phyloP scores from a whole-genome alignment of 768 basidiomycete genomes.

The Mycena galopus region DNA sequence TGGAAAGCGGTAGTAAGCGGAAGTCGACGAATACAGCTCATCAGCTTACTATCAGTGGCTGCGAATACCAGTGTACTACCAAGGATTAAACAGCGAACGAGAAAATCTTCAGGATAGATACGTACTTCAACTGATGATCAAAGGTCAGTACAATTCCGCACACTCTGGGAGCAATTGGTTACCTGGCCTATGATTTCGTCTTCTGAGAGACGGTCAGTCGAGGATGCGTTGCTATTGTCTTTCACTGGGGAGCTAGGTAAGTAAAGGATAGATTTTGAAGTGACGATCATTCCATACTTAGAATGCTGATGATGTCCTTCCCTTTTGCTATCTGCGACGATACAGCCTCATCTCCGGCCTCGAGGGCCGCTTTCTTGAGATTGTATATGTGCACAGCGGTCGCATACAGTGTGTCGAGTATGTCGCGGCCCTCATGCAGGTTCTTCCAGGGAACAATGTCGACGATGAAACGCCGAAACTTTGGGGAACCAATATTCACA shows the following conservation, averaged over 20 bases:
- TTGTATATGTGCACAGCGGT: conserved; percentile 49
- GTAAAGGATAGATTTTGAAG: not conserved
- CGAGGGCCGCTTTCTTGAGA: conserved; percentile 49
- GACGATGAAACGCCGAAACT: conserved; percentile 49
- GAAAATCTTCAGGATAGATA: not conserved
- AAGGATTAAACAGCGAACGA: not conserved
- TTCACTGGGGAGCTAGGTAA: conserved; percentile 40
- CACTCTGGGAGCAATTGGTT: not conserved
- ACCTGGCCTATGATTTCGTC: conserved; percentile 49
- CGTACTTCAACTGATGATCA: conserved; percentile 35
- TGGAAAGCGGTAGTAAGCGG: not conserved
- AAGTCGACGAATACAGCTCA: not conserved
- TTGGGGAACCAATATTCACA: conserved; percentile 47
- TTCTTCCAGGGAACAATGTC: conserved; percentile 44
- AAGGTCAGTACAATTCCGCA: not conserved
- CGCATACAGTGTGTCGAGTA: conserved; percentile 51
- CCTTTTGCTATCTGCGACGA: conserved; percentile 48
- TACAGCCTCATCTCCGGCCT: conserved; percentile 43
- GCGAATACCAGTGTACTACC: conserved; percentile 49
- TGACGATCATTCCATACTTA: conserved; percentile 37
- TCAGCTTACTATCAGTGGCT: conserved; percentile 45
- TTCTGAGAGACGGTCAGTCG: conserved; percentile 46
- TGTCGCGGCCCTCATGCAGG: conserved; percentile 44
- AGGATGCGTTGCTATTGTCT: conserved; percentile 46
- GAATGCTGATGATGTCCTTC: conserved; percentile 48